Base-by-base conservation (phyloP, 2,329 filamentous ascomycete genomes). In the Penicillium glabrum region DNA sequence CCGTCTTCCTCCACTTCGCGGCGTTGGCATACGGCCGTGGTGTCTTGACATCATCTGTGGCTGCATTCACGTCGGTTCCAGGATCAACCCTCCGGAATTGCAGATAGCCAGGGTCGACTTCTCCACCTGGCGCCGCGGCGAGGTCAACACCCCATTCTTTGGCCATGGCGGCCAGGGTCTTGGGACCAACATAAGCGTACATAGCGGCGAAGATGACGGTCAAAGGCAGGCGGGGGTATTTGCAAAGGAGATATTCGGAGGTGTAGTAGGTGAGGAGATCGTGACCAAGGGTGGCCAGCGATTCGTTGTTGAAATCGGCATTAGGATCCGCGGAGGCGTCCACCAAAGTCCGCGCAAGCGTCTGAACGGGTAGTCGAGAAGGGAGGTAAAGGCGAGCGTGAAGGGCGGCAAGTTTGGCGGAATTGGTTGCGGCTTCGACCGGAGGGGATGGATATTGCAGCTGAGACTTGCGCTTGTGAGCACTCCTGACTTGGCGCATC, bases 71-170 rank as follows among this genome's bases (percentile, higher is more conserved):
- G 26, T 72, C 65, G 33, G 71, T 69, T 8, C 79, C 79, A 5
- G 82, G 75, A 10, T 72, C 67, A 24, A 82, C 60, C 54, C 82
- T 71, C 77, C 77, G 76, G 81, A 92, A 96, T 72, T 98, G 95
- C 59, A 99, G 80, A 53, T 96, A 80, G 6, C 93, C 95, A 0
- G 93, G 88, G 72, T 99, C 95, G 54, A 98, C 93, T 77, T 98
- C 93, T 57, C 86, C 86, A 50, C 93, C 95, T 0, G 95, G 95
- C 21, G 86, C 88, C 11, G 89, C 90, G n/a, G 91, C 93, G 44
- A 82, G 78, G 73, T 98, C 93, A 16, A 98, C 86, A 77, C 95
- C 95, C 95, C 95, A 99, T 77, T 95, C 89, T 60, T 83, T 80
- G 16, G 90, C 86, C 63, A 98, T 83, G 21, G 86, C 81, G 51